phyloP scores from a whole-genome alignment of 78 protist species.

The Dictyostelium capitatum region DNA sequence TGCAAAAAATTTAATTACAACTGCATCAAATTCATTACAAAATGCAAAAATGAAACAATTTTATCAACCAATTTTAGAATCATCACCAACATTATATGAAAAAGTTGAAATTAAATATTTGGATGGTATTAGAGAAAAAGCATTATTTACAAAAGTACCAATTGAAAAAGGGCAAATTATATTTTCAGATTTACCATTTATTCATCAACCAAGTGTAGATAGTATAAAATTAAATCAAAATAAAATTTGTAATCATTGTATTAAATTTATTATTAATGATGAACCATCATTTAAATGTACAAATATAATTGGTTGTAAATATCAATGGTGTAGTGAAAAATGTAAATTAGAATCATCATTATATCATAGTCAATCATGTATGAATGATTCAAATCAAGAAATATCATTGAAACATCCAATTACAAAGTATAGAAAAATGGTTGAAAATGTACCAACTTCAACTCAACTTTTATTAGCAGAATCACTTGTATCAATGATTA shows the following conservation, averaged over 20 bases:
- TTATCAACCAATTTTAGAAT: slow-evolving; percentile 58
- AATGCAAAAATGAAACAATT: slow-evolving; percentile 72
- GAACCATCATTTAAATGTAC: too few relatives aligned
- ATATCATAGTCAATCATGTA: slow-evolving; percentile 38
- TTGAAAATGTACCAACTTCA: slow-evolving; percentile 26
- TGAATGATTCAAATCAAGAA: not conserved
- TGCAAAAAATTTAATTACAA: not conserved
- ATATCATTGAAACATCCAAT: not conserved
- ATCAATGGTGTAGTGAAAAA: slow-evolving; percentile 36
- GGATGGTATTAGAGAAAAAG: slow-evolving; percentile 43
- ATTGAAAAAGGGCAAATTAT: slow-evolving; percentile 60
- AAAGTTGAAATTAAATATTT: slow-evolving; percentile 34
- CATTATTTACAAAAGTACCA: slow-evolving; percentile 38
- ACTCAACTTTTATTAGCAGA: slow-evolving; percentile 35
- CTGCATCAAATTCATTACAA: slow-evolving; percentile 35
- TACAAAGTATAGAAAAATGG: slow-evolving; percentile 32
- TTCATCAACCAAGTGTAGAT: not conserved
- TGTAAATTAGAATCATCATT: slow-evolving; percentile 20
- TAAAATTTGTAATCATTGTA: slow-evolving; percentile 47
- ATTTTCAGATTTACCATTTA: slow-evolving; percentile 41
- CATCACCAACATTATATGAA: not conserved
- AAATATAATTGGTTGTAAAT: not conserved
- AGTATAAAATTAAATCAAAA: not conserved
- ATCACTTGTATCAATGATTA: slow-evolving; percentile 37
- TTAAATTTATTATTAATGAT: too few relatives aligned